Base-by-base conservation (phyloP, 176 grass and related monocot genomes). In the Aechmea fasciata region DNA sequence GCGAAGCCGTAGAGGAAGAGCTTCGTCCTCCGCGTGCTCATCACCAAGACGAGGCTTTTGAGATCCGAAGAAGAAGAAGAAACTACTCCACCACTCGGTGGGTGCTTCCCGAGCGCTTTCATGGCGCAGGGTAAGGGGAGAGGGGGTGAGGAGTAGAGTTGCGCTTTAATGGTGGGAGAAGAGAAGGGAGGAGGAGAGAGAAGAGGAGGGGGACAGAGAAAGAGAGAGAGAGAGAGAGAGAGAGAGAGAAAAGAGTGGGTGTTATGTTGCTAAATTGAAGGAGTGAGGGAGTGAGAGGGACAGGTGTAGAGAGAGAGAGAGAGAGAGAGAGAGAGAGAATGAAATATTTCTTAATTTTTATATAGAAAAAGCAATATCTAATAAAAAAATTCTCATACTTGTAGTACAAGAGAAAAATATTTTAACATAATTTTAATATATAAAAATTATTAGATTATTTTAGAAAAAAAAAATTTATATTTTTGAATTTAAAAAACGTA, bases 1-100 rank as follows among this genome's bases (percentile, higher is more conserved):
- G 78, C 69, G 17, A 92, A 64, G 79, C 73, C 69, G 65, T 92
- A 92, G 24, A 92, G 59, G 84, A 85, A 90, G 33, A 97, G 51
- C 79, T 91, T 92, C 15, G 77, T 76, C 76, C 49, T 71, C 3
- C 19, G 65, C 9, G 19, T 17, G 52, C 65, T n/a, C n/a, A 77
- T 28, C 19, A 68, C 25, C 3, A 13, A 48, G 57, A 57, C 67
- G 72, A 80, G 50, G 3, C 57, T 14, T 51, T 50, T 71, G 3
- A 76, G 23, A 72, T 85, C 77, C 23, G 73, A 72, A 24, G 47
- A 62, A 20, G 47, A 62, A 20, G 57, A 13, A 7, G 57, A 3
- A 7, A 22, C 24, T 28, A 18, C 10, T 10, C 33, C 52, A 19
- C 67, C 68, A 12, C 22, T 49, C 64, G 74, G 69, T 2, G 66